These are phyloP conservation scores for Trametes meyenii DNA, from an alignment of 768 basidiomycete species.

Conservation along the genomic window DNA sequence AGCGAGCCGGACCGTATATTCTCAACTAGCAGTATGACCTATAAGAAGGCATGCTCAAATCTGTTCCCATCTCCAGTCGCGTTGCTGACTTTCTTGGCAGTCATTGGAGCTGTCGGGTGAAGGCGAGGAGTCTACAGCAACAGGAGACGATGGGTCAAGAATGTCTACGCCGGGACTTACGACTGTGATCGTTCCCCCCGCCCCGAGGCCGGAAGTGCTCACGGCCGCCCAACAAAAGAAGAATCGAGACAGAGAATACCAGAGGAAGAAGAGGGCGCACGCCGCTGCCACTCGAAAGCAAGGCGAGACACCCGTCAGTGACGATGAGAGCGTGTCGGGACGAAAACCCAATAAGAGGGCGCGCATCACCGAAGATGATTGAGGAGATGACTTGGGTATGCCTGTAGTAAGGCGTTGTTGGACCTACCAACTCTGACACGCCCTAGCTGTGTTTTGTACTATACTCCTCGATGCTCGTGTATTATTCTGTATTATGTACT, in stretches of 20 bases:
- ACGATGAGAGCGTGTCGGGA: conserved; percentile 63
- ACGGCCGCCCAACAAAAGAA: conserved; percentile 77
- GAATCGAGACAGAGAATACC: conserved; percentile 79
- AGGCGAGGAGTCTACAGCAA: conserved; percentile 60
- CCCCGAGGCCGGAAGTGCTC: conserved; percentile 66
- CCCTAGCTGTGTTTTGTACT: background rate
- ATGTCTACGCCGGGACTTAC: conserved; percentile 73
- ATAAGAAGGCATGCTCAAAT: conserved; percentile 57
- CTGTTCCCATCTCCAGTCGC: background rate
- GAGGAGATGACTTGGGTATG: conserved; percentile 15
- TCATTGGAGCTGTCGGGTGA: conserved; percentile 77
- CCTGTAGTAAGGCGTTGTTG: background rate
- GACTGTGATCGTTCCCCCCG: conserved; percentile 78
- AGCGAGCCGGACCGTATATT: conserved; percentile 80
- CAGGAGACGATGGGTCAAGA: conserved; percentile 67
- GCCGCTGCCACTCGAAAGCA: conserved; percentile 58
- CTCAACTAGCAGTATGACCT: conserved; percentile 78
- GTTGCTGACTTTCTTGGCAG: conserved; percentile 39
- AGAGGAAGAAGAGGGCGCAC: conserved; percentile 71
- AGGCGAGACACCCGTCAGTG: conserved; percentile 59
- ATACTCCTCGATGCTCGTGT: background rate
- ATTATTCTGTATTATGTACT: conserved; percentile 15
- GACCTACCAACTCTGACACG: background rate
- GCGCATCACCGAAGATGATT: conserved; percentile 69
- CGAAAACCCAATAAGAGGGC: conserved; percentile 71